Percentiles rank a stretch among this genome's conserved stretches.
phyloP scores from a whole-genome alignment of 495 filamentous ascomycete species.

The Hypoxylon lienhwacheense region DNA sequence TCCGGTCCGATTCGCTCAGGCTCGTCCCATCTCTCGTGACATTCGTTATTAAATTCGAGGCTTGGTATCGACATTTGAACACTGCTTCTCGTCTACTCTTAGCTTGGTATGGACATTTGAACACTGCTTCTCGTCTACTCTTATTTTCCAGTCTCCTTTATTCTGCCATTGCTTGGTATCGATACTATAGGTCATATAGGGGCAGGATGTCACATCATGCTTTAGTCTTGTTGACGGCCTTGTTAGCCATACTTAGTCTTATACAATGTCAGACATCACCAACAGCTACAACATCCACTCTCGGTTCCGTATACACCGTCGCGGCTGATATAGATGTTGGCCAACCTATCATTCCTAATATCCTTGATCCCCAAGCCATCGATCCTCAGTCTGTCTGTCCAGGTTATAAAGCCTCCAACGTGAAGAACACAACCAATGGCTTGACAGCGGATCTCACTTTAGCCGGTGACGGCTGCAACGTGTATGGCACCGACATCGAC shows the following conservation, averaged over 20 bases:
- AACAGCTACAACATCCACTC: background rate
- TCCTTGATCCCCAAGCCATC: conserved; percentile 70
- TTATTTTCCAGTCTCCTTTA: conserved; percentile 14
- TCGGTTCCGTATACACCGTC: conserved; percentile 1
- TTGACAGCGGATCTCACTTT: conserved; percentile 66
- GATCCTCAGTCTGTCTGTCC: conserved; percentile 74
- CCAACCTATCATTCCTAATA: conserved; percentile 65
- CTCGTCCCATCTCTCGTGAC: conserved; percentile 10
- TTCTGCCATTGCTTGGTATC: conserved; percentile 7
- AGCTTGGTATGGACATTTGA: conserved; percentile 18
- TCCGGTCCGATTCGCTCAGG: conserved; percentile 1
- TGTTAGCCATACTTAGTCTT: conserved; percentile 3
- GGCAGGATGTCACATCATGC: conserved; percentile 15
- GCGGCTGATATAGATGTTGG: conserved; percentile 42
- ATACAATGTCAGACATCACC: conserved; percentile 6
- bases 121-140: conserved; percentile 19
- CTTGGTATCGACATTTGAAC: conserved; percentile 16
- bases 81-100: conserved; percentile 22
- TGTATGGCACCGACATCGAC: conserved; percentile 71
- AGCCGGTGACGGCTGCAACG: conserved; percentile 68
- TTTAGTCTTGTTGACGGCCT: conserved; percentile 4
- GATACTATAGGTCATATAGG: conserved; percentile 6
- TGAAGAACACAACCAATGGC: conserved; percentile 50
- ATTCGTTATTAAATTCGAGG: conserved; percentile 2
- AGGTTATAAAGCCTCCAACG: conserved; percentile 70